Percentiles rank a stretch among this genome's conserved stretches.
Conservation (phyloP, 2,329 filamentous ascomycete species). For the Claviceps lovelessii region DNA sequence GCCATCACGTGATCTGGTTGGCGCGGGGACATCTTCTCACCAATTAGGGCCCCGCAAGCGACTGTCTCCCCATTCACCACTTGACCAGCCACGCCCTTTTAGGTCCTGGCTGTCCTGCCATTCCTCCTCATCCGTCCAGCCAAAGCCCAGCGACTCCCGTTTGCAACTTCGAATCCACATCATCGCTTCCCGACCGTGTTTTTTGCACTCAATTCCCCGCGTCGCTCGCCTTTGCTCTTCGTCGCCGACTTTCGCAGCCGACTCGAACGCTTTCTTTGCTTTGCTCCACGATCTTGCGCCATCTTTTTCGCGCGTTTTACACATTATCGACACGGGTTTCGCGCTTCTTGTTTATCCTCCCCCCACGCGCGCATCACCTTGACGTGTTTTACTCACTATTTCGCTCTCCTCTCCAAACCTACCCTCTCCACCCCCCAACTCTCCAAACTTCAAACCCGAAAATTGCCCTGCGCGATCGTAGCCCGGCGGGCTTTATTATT, state of each 20-base stretch:
- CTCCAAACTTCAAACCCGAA: background rate
- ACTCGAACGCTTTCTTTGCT: constrained; percentile 11
- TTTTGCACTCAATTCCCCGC: constrained; percentile 7
- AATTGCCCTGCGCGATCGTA: constrained; percentile 6
- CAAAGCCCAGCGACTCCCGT: background rate
- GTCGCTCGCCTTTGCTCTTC: constrained; percentile 10
- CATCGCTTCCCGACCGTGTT: constrained; percentile 3
- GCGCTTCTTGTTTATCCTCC: constrained; percentile 18
- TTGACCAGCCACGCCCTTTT: constrained; percentile 27
- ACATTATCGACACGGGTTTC: constrained; percentile 13
- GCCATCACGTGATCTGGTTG: constrained; percentile 1
- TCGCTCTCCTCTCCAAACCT: too few relatives aligned
- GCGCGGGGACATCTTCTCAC: constrained; percentile 1
- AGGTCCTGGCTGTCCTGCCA: constrained; percentile 5
- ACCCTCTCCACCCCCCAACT: constrained; percentile 2
- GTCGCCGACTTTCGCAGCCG: constrained; percentile 12
- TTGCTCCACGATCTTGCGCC: constrained; percentile 18
- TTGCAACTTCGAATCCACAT: constrained; percentile 8
- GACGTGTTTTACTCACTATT: constrained; percentile 18
- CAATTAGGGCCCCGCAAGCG: constrained; percentile 2
- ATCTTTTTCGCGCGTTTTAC: constrained; percentile 16
- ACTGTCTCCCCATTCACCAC: constrained; percentile 3
- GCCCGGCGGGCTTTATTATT: background rate
- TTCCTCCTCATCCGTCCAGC: background rate
- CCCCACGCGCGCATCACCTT: constrained; percentile 17